Conservation (phyloP, 2,329 filamentous ascomycete species). For the Colletotrichum sidae region DNA sequence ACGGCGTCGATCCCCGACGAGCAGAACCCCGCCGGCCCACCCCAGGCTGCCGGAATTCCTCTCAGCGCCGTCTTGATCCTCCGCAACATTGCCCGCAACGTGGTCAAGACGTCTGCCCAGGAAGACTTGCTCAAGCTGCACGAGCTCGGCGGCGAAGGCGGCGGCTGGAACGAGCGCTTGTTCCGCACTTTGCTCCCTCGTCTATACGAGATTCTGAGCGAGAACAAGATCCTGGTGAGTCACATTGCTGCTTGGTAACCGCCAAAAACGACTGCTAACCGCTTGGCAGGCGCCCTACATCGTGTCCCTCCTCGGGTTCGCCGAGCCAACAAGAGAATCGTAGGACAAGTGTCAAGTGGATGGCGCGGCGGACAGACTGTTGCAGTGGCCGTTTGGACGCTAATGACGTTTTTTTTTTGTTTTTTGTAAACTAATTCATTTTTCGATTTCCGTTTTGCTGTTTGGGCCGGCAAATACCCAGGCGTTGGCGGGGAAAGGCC, state of each 20-base stretch:
- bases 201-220: conserved; percentile 76
- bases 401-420: too few relatives aligned
- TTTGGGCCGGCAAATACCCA: conserved; percentile 37
- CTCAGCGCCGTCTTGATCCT: conserved; percentile 82
- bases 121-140: conserved; percentile 64
- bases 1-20: conserved; percentile 68
- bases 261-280: conserved; percentile 1
- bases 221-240: conserved; percentile 73
- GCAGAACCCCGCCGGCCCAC: conserved; percentile 65
- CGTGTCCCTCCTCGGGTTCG: conserved; percentile 27
- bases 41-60: conserved; percentile 81
- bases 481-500: conserved; percentile 29
- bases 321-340: conserved; percentile 25
- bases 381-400: too few relatives aligned
- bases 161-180: conserved; percentile 74
- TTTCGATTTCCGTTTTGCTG: neutral
- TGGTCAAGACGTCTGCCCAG: conserved; percentile 70
- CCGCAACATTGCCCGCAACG: conserved; percentile 79
- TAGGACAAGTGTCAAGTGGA: neutral
- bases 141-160: conserved; percentile 57
- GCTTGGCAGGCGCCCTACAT: conserved; percentile 24
- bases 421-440: too few relatives aligned
- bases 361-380: too few relatives aligned
- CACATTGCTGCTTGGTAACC: neutral
- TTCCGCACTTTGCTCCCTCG: conserved; percentile 75